phyloP scores from a whole-genome alignment of 495 filamentous ascomycete species.

The Glarea lozoyensis region DNA sequence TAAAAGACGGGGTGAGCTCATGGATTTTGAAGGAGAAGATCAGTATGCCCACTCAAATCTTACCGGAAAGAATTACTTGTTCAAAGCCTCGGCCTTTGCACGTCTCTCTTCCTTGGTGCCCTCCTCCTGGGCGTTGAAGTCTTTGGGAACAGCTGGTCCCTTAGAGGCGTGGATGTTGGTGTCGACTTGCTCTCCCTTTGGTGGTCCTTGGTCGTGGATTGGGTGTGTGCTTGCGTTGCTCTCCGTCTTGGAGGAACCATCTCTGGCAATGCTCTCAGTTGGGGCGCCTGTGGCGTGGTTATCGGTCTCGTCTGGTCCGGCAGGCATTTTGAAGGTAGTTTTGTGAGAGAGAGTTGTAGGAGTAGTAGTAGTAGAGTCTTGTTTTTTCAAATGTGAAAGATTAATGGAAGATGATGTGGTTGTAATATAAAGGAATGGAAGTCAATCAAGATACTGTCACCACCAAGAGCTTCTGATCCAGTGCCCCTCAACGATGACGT shows the following conservation, averaged over 20 bases:
- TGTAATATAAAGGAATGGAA: too few species aligned
- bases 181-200: constrained; percentile 25
- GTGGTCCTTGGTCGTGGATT: constrained; percentile 16
- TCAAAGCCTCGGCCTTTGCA: constrained; percentile 54
- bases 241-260: constrained; percentile 24
- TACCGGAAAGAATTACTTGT: constrained; percentile 39
- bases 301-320: constrained; percentile 21
- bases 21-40: too few species aligned
- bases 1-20: too few species aligned
- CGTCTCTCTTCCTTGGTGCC: constrained; percentile 60
- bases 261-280: constrained; percentile 24
- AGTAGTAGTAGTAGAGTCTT: neutral
- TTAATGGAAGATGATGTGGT: too few species aligned
- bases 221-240: constrained; percentile 18
- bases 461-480: too few species aligned
- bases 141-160: constrained; percentile 38
- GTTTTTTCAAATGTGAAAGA: neutral
- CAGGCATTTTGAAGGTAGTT: constrained; percentile 17
- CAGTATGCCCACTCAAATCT: constrained; percentile 1
- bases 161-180: constrained; percentile 40
- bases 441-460: too few species aligned
- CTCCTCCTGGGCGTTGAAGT: constrained; percentile 37
- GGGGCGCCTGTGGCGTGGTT: constrained; percentile 12
- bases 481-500: too few species aligned
- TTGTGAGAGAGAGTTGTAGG: neutral